These are phyloP conservation scores for Limtongia smithiae DNA, from an alignment of 805 yeast genomes.

Conservation along the genomic window DNA sequence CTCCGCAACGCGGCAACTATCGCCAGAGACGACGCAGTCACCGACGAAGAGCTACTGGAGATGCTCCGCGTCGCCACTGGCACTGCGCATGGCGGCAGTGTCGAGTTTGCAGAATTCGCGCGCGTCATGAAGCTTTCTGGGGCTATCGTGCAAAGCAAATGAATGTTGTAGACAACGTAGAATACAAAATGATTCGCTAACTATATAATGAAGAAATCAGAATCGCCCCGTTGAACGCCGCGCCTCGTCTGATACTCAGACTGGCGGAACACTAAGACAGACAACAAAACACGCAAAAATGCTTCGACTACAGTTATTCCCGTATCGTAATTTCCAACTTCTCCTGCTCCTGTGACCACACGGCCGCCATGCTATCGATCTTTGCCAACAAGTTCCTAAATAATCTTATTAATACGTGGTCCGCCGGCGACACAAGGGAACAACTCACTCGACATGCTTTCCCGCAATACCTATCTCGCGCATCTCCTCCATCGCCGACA, in stretches of 20 bases:
- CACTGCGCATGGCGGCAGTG: conserved; percentile 13
- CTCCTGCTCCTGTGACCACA: conserved; percentile 11
- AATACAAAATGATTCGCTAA: too few species aligned
- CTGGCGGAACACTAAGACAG: too few species aligned
- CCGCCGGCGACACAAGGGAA: too few species aligned
- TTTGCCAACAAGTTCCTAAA: conserved; percentile 9
- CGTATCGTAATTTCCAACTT: background rate
- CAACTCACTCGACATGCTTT: conserved; percentile 6
- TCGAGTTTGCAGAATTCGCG: conserved; percentile 30
- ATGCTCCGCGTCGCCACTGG: conserved; percentile 35
- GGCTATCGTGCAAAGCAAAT: conserved; percentile 11
- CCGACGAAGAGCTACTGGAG: conserved; percentile 33
- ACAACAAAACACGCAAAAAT: too few species aligned
- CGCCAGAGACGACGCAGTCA: conserved; percentile 32
- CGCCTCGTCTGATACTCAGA: too few species aligned
- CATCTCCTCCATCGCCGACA: conserved; percentile 21
- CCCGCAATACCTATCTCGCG: conserved; percentile 6
- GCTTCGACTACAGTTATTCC: background rate
- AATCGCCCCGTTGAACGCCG: too few species aligned
- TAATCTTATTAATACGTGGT: too few species aligned
- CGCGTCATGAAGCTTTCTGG: conserved; percentile 32
- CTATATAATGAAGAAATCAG: too few species aligned
- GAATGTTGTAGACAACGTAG: too few species aligned
- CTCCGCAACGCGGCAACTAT: conserved; percentile 30
- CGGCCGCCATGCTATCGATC: conserved; percentile 16